phyloP scores from a whole-genome alignment of 345 rosid species.

The Lepidium didymum region DNA sequence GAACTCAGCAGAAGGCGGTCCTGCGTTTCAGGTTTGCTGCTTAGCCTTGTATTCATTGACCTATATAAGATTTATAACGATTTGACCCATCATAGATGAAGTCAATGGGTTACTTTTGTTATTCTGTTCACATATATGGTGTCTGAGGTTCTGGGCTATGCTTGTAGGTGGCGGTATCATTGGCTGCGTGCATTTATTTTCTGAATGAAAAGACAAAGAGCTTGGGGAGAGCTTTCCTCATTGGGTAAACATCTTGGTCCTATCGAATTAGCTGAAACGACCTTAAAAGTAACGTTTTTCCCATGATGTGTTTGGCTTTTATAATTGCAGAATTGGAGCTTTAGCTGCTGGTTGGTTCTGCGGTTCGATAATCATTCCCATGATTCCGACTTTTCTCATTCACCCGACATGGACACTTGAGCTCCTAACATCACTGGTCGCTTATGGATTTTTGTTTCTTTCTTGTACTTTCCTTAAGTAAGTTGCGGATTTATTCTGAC shows the following conservation, averaged over 20 bases:
- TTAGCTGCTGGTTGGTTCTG: slow-evolving; percentile 79
- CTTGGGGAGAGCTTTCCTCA: slow-evolving; percentile 67
- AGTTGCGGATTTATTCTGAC: not conserved
- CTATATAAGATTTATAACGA: not conserved
- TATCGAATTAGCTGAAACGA: not conserved
- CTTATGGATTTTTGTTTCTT: slow-evolving; percentile 68
- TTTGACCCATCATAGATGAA: not conserved
- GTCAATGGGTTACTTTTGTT: not conserved
- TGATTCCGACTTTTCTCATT: slow-evolving; percentile 61
- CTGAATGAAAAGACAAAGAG: slow-evolving; percentile 89
- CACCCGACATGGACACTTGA: slow-evolving; percentile 96
- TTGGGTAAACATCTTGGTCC: slow-evolving; percentile 44
- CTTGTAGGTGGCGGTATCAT: slow-evolving; percentile 86
- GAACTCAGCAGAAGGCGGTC: slow-evolving; percentile 97
- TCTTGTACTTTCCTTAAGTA: slow-evolving; percentile 86
- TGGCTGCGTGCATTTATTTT: slow-evolving; percentile 92
- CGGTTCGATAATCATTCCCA: slow-evolving; percentile 73
- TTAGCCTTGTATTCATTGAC: not conserved
- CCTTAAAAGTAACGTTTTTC: not conserved
- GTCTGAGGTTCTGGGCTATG: not conserved
- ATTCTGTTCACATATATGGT: not conserved
- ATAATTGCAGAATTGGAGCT: slow-evolving; percentile 58
- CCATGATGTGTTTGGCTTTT: not conserved
- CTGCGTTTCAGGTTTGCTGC: slow-evolving; percentile 90
- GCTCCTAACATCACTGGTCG: slow-evolving; percentile 82